A percentile compares a stretch with the other conserved stretches of the same genome.
Conservation (phyloP, 371 early-diverging fungal species). For the Syncephalastrum sp. region DNA sequence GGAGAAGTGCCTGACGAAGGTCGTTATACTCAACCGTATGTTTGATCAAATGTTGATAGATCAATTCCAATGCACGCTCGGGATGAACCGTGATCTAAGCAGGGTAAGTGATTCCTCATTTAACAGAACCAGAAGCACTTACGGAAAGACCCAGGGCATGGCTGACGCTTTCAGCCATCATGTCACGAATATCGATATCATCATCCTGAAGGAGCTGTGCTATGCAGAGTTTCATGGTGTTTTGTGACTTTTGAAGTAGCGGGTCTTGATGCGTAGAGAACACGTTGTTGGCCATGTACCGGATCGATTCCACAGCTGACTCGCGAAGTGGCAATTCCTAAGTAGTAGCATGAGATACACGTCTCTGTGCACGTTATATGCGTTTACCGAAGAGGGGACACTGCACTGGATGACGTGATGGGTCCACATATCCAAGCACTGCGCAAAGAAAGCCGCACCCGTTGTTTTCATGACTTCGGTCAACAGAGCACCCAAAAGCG, state of each 20-base stretch:
- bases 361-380: neutral
- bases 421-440: slow-evolving; percentile 50
- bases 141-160: slow-evolving; percentile 42
- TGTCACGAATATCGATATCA: slow-evolving; percentile 69
- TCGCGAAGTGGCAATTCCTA: slow-evolving; percentile 60
- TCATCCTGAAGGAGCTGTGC: slow-evolving; percentile 56
- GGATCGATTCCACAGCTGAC: slow-evolving; percentile 51
- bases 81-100: slow-evolving; percentile 29
- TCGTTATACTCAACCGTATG: slow-evolving; percentile 18
- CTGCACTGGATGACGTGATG: slow-evolving; percentile 44
- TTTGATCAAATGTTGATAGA: slow-evolving; percentile 37
- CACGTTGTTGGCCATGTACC: slow-evolving; percentile 38
- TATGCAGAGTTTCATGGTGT: slow-evolving; percentile 16
- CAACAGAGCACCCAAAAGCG: slow-evolving; percentile 42
- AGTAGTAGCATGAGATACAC: neutral
- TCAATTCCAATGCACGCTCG: slow-evolving; percentile 59
- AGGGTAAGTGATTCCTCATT: neutral
- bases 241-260: neutral
- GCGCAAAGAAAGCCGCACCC: slow-evolving; percentile 21
- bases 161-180: slow-evolving; percentile 56
- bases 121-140: neutral
- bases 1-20: slow-evolving; percentile 21
- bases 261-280: slow-evolving; percentile 14
- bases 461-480: slow-evolving; percentile 29
- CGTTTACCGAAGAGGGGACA: neutral